Evolutionary conservation across 257 asterid genomes (phyloP), one percentile per base, ranked within the genome.

Genomic region (Misopates orontium): DNA sequence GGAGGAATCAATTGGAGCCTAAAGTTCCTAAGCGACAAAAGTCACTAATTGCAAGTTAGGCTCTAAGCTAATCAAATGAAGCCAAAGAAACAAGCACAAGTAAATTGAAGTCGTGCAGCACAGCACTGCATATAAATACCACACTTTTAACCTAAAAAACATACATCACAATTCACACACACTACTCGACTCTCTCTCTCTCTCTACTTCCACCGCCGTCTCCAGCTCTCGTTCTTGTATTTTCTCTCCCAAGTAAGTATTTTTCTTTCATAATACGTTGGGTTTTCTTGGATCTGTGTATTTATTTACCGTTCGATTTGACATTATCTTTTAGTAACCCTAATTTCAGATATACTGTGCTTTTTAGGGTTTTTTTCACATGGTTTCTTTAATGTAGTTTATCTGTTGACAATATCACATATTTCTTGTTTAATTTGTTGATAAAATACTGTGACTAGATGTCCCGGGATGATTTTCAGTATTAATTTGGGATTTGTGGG

Each of bases 201-300:
- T 13, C 18, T 24, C 47, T 24, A 23, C 64, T 17, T 24, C 57
- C 5, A 48, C 66, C 51, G 66, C 60, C 59, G 59, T 18, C 66
- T 25, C 64, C 42, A 6, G 14, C 58, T 17, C 39, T n/a, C n/a
- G 36, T 20, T 18, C 25, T 2, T 10, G 22, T 36, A 16, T 32
- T 51, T 51, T 10, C 48, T 13, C 11, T 14, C 14, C 42, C 4
- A 10, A 36, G 42, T 36, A 45, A 45, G 19, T 16, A 14, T 16
- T 5, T 45, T 6, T 8, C 51, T 15, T 45, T 5, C 51, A n/a
- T 14, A 16, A 13, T 18, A 2, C 17, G 18, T 45, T 45, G 51
- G 51, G 51, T 45, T 45, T 16, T 45, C 51, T 15, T 20, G 25
- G 72, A 68, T 68, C 72, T 47, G 49, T 42, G 58, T 28, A 12